Base-by-base conservation (phyloP, 2,329 filamentous ascomycete genomes). In the Curvularia hawaiiensis region DNA sequence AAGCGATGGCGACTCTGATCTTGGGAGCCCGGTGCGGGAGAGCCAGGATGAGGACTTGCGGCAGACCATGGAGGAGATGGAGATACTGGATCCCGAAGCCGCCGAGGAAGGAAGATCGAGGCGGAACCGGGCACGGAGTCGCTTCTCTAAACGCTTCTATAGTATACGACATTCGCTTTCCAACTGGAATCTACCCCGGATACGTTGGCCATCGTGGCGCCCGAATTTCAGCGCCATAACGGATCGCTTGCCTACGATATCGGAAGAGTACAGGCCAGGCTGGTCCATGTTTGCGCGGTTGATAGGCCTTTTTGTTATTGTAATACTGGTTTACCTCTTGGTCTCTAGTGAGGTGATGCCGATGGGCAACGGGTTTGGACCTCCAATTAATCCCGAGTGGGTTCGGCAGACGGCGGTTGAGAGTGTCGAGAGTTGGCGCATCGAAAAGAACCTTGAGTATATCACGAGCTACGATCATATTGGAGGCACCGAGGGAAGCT, bases 401-500 rank as follows among this genome's bases (percentile, higher is more conserved):
- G 86, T 98, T 56, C 87, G 91, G 54, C 81, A 85, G 56, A 91
- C 89, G 76, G 84, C 96, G 26, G 87, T 95, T 74, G 82, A 83
- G 48, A 87, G 86, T 66, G 85, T 96, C 63, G 89, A 96, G 69
- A 81, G 85, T 53, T 82, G 83, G 58, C 68, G 75, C 48, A 82
- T 83, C 73, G 84, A 87, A 62, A 88, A 90, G 40, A 90, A 90
- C 56, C 79, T 97, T 58, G 81, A 85, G 68, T 90, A 93, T 70
- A 87, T 94, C 61, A 94, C 92, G 4, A 85, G 85, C 54, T 97
- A 91, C 73, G 90, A 95, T 60, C 95, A 98, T 76, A 83, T 98
- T 61, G 95, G 92, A 2, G 95, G 95, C n/a, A 96, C 92, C 3
- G 89, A 97, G 78, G 95, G 95, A 47, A 94, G 96, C 78, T 92